These are phyloP conservation scores for Sequoia sempervirens DNA, from an alignment of 75 land plant species.

Conservation along the genomic window DNA sequence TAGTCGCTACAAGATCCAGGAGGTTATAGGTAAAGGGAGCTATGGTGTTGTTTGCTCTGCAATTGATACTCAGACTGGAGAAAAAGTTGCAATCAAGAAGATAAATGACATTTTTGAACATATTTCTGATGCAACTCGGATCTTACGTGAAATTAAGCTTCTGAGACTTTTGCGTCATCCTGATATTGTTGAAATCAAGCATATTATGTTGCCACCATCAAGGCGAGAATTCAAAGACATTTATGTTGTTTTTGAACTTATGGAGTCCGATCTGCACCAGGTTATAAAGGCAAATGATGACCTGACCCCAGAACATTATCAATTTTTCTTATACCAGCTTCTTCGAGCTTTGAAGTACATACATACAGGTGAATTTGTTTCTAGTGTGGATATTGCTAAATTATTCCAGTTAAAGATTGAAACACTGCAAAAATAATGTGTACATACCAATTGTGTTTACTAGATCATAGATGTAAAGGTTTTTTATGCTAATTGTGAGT, in stretches of 20 bases:
- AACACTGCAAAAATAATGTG: not conserved
- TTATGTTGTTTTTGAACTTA: constrained; percentile 87
- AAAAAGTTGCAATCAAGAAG: constrained; percentile 94
- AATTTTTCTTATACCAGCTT: constrained; percentile 43
- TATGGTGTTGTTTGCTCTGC: constrained; percentile 96
- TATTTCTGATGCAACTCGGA: constrained; percentile 92
- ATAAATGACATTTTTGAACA: constrained; percentile 93
- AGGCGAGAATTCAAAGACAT: constrained; percentile 91
- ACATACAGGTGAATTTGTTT: constrained; percentile 20
- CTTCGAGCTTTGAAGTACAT: constrained; percentile 85
- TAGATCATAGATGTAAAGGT: not conserved
- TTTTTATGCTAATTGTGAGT: not conserved
- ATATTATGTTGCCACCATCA: constrained; percentile 89
- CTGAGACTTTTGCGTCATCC: constrained; percentile 81
- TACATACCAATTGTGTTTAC: not conserved
- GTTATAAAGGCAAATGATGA: constrained; percentile 96
- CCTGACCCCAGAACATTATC: constrained; percentile 85
- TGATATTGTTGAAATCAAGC: constrained; percentile 91
- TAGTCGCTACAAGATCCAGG: constrained; percentile 73
- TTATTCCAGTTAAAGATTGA: not conserved
- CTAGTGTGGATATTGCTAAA: not conserved
- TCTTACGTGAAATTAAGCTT: constrained; percentile 90
- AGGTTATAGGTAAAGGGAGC: constrained; percentile 95
- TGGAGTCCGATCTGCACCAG: constrained; percentile 94
- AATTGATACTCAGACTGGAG: constrained; percentile 74